Evolutionary conservation across 495 filamentous ascomycete species (phyloP), one percentile per base, ranked within the genome.

Genomic region (Aspergillus saccharolyticus): DNA sequence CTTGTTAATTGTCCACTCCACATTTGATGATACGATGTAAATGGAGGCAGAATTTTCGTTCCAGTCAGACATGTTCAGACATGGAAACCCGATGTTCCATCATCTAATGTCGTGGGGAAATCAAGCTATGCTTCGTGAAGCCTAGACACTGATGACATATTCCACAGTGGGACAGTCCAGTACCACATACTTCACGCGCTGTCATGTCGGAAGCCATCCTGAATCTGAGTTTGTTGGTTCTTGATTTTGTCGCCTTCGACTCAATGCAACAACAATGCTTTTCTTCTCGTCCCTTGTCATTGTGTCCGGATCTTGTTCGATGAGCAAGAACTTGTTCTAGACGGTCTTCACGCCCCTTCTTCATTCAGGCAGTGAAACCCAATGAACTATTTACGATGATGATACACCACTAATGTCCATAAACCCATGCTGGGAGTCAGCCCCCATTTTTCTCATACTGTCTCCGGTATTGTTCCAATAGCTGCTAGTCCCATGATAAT

Each of bases 351-450:
- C 47, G 50, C 49, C n/a, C n/a, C 45, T 57, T 15, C 52, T 22
- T 44, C 52, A 57, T 33, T 50, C 54, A 61, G 59, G 59, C 59
- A 57, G 59, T 55, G 42, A 61, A 57, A 24, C 33, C 33, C 12
- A 39, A 5, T 15, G 33, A 39, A 39, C 56, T 56, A 55, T 46
- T 61, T 22, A 61, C 33, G 54, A 61, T 54, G 42, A 56, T 54
- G 58, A 22, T 46, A 56, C 44, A 50, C 49, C 44, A 54, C 49
- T 17, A 56, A 56, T 56, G 33, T 45, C 44, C 19, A 55, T 52
- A 55, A 39, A 8, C 14, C 7, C 33, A 10, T 39, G 33, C 33
- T 2, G 33, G 33, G 33, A 12, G 33, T 39, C 12, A 2, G 2
- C 4, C 33, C 33, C 21, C 42, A 14, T 43, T 24, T 22, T 17